Conservation (phyloP, 2,329 filamentous ascomycete species). For the Annulohypoxylon truncatum region DNA sequence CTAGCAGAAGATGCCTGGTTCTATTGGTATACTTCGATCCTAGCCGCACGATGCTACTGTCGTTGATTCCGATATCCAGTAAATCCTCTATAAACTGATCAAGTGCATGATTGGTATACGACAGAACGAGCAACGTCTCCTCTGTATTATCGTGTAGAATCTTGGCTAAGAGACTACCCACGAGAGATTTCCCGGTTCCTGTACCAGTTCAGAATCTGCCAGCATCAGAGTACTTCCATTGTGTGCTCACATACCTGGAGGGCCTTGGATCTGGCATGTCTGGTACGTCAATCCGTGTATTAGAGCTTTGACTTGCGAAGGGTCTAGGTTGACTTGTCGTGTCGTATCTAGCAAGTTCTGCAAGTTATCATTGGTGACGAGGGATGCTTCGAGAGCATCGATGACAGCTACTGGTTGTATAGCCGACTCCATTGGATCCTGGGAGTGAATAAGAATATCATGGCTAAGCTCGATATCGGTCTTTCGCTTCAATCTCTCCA, state of each 20-base stretch:
- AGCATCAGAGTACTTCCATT: not conserved
- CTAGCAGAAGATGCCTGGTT: slow-evolving; percentile 58
- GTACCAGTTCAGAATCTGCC: slow-evolving; percentile 10
- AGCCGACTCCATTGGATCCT: slow-evolving; percentile 26
- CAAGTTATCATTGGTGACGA: slow-evolving; percentile 9
- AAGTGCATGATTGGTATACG: slow-evolving; percentile 75
- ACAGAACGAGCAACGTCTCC: slow-evolving; percentile 70
- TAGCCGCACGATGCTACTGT: slow-evolving; percentile 66
- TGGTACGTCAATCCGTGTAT: slow-evolving; percentile 62
- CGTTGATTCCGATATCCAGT: slow-evolving; percentile 66
- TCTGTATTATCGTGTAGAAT: slow-evolving; percentile 61
- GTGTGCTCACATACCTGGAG: slow-evolving; percentile 65
- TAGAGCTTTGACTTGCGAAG: slow-evolving; percentile 68
- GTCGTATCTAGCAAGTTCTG: slow-evolving; percentile 13
- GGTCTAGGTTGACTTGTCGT: slow-evolving; percentile 38
- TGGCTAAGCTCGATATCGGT: slow-evolving; percentile 66
- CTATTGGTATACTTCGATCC: slow-evolving; percentile 67
- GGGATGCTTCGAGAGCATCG: slow-evolving; percentile 16
- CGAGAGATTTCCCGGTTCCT: slow-evolving; percentile 82
- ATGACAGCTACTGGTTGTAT: slow-evolving; percentile 22
- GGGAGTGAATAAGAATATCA: slow-evolving; percentile 58
- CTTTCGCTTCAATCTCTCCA: slow-evolving; percentile 68
- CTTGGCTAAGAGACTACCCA: slow-evolving; percentile 73
- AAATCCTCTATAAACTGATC: slow-evolving; percentile 76
- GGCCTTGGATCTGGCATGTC: slow-evolving; percentile 76